Percentiles rank a stretch among this genome's conserved stretches.
Evolutionary conservation across 495 filamentous ascomycete genomes (phyloP).

Genomic region (Cercophora scortea): DNA sequence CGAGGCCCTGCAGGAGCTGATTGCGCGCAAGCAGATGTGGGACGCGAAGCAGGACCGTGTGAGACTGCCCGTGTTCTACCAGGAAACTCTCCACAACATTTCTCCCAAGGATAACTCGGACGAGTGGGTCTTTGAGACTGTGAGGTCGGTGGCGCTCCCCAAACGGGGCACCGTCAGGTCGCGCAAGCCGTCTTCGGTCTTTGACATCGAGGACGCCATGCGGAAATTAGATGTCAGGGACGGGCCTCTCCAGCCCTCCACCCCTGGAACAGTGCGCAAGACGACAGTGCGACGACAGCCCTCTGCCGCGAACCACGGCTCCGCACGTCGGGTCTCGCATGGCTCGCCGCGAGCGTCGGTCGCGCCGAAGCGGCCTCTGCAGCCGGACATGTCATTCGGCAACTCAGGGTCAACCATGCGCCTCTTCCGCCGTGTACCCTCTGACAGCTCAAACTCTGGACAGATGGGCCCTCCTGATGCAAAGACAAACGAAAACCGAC

Average conservation of each 20-base stretch:
- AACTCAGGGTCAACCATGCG: slow-evolving; percentile 84
- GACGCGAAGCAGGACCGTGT: slow-evolving; percentile 56
- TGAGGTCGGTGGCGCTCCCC: slow-evolving; percentile 51
- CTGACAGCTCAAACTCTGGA: slow-evolving; percentile 50
- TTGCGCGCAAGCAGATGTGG: slow-evolving; percentile 74
- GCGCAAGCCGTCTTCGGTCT: slow-evolving; percentile 44
- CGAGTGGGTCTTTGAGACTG: slow-evolving; percentile 97
- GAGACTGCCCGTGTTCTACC: slow-evolving; percentile 70
- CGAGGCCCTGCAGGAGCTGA: slow-evolving; percentile 77
- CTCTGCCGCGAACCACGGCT: slow-evolving; percentile 32
- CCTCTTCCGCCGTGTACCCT: slow-evolving; percentile 77
- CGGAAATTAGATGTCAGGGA: slow-evolving; percentile 54
- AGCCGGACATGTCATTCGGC: slow-evolving; percentile 80
- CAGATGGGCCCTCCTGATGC: slow-evolving; percentile 18
- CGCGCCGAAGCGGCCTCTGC: slow-evolving; percentile 65
- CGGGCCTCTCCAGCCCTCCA: slow-evolving; percentile 42
- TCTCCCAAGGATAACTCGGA: slow-evolving; percentile 63
- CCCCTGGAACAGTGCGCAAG: slow-evolving; percentile 43
- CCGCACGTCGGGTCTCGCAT: slow-evolving; percentile 26
- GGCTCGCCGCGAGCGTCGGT: slow-evolving; percentile 41
- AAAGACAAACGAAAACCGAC: slow-evolving; percentile 37
- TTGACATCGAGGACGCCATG: slow-evolving; percentile 47
- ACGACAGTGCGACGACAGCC: slow-evolving; percentile 45
- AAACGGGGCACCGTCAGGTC: slow-evolving; percentile 39
- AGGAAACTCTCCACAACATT: slow-evolving; percentile 79